Percentiles rank a stretch among this genome's conserved stretches.
Conservation (phyloP, 768 basidiomycete genomes). For the Mycena chlorophos region DNA sequence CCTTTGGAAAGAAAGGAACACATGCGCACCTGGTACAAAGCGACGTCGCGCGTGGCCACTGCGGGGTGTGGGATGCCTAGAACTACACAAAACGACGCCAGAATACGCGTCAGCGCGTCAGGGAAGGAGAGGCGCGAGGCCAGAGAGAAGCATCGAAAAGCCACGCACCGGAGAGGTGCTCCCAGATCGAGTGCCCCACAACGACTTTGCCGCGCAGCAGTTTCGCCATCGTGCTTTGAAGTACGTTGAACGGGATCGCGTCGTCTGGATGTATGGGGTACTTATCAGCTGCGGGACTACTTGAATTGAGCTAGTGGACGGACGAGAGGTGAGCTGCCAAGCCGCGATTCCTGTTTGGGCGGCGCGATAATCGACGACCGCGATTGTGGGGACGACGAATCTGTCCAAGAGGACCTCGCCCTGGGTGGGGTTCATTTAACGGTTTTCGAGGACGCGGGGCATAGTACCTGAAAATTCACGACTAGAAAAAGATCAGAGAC, state of each 20-base stretch:
- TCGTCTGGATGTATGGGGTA: constrained; percentile 40
- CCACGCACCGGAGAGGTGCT: constrained; percentile 70
- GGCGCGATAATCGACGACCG: constrained; percentile 51
- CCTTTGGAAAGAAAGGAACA: neutral
- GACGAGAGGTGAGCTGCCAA: constrained; percentile 41
- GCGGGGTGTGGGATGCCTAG: constrained; percentile 81
- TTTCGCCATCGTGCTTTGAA: constrained; percentile 66
- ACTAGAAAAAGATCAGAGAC: constrained; percentile 2
- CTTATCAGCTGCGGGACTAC: neutral
- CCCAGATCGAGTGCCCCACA: constrained; percentile 79
- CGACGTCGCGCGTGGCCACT: constrained; percentile 77
- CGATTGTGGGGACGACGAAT: constrained; percentile 52
- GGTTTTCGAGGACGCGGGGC: neutral
- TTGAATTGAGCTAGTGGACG: constrained; percentile 20
- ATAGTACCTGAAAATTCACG: constrained; percentile 18
- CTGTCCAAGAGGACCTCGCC: constrained; percentile 44
- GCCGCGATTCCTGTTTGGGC: constrained; percentile 50
- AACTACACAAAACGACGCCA: constrained; percentile 41
- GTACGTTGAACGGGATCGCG: constrained; percentile 55
- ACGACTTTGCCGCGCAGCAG: constrained; percentile 69
- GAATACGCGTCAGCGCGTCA: constrained; percentile 9
- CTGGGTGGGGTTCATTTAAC: neutral
- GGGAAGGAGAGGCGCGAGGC: constrained; percentile 6
- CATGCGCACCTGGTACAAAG: constrained; percentile 56
- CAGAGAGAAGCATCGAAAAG: constrained; percentile 2